Base-by-base conservation (phyloP, 331 rosid species). In the Ulmus americana region DNA sequence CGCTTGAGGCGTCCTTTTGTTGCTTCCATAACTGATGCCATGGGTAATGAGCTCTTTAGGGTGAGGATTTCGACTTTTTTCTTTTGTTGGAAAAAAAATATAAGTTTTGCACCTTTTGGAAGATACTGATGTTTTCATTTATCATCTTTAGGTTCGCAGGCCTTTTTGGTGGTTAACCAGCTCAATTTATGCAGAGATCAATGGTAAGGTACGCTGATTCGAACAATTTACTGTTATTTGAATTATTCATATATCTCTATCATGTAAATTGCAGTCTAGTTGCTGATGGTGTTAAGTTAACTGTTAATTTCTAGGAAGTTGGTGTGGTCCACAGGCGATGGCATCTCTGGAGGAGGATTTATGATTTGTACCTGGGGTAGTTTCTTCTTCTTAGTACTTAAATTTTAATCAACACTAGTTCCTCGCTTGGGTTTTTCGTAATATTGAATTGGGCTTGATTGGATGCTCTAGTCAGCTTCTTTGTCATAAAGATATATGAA, bases 91-190 rank as follows among this genome's bases (percentile, higher is more conserved):
- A 70, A 40, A 28, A 28, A 28, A 28, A 28, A 28, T 35, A 42
- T 49, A 52, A 41, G 59, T 65, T 28, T 7, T n/a, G 5, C 42
- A 14, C 46, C 39, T 61, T 52, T 59, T 39, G 20, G 40, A 67
- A 58, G 57, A 20, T n/a, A 9, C 58, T 57, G 63, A 43, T 39
- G 10, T 71, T 64, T 72, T 68, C 11, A 59, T 69, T 74, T 60
- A 63, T 71, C 43, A 38, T 70, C 56, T 41, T 67, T 77, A 92
- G 98, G 98, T 86, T 59, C 87, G 95, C 39, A 80, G 98, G 74
- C 98, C 98, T 70, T 86, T 92, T 82, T 92, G 98, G 98, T 92
- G 98, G 98, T 74, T 92, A 77, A 89, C 86, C 55, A 92, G 98
- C 83, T 92, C 98, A 73, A 92, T 92, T 59, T 88, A 85, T 66